Evolutionary conservation across 2,329 filamentous ascomycete species (phyloP).

Genomic region (Sarocladium brachiariae): DNA sequence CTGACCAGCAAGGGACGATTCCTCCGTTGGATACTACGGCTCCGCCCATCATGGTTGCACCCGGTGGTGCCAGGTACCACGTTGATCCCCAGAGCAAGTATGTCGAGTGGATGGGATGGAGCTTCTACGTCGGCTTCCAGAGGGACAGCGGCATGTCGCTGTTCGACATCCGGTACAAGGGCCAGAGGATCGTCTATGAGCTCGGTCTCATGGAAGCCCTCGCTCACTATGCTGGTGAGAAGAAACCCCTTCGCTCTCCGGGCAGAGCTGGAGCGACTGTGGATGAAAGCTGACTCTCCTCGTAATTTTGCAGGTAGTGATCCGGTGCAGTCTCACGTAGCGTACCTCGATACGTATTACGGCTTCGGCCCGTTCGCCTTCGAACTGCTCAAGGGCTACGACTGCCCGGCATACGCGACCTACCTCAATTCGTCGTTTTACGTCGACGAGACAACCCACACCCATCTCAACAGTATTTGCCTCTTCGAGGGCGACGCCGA

Average conservation of each 20-base stretch:
- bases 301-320: slow-evolving; percentile 24
- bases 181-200: slow-evolving; percentile 49
- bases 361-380: slow-evolving; percentile 38
- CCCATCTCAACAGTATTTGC: slow-evolving; percentile 44
- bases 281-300: no score
- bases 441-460: slow-evolving; percentile 32
- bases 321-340: slow-evolving; percentile 34
- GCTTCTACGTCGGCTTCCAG: slow-evolving; percentile 45
- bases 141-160: slow-evolving; percentile 41
- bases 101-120: slow-evolving; percentile 28
- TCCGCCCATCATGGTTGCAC: slow-evolving; percentile 12
- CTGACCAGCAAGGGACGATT: slow-evolving; percentile 31
- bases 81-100: slow-evolving; percentile 15
- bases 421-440: slow-evolving; percentile 40
- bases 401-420: slow-evolving; percentile 42
- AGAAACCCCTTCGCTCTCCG: background rate
- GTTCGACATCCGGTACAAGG: slow-evolving; percentile 46
- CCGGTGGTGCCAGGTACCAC: slow-evolving; percentile 10
- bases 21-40: slow-evolving; percentile 10
- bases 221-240: slow-evolving; percentile 36
- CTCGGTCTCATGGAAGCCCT: slow-evolving; percentile 47
- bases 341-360: slow-evolving; percentile 39
- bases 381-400: slow-evolving; percentile 38
- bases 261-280: no score
- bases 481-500: slow-evolving; percentile 46